Percentiles rank a stretch among this genome's conserved stretches.
These are phyloP conservation scores for Pulveroboletus ridleyi DNA, from an alignment of 1,284 basidiomycete species.

Conservation along the genomic window DNA sequence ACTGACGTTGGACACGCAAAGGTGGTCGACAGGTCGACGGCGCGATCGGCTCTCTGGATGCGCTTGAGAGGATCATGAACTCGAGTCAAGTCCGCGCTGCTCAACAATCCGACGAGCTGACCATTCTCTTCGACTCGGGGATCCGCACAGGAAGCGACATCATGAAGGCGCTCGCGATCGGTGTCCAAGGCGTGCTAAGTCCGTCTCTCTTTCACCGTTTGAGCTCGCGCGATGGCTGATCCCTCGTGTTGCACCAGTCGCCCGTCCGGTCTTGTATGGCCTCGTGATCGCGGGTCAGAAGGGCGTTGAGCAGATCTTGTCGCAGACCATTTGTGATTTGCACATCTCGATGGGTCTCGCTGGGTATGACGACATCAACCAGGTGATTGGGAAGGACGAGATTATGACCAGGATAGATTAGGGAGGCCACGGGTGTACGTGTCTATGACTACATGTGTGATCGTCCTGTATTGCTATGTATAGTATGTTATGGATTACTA, in stretches of 20 bases:
- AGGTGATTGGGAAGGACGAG: slow-evolving; percentile 53
- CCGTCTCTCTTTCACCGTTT: slow-evolving; percentile 36
- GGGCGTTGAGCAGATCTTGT: slow-evolving; percentile 73
- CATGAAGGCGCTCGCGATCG: slow-evolving; percentile 77
- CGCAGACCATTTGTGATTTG: slow-evolving; percentile 66
- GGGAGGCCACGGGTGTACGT: background rate
- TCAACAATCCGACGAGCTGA: slow-evolving; percentile 64
- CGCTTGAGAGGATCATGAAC: slow-evolving; percentile 67
- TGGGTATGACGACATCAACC: slow-evolving; percentile 52
- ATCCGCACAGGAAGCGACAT: slow-evolving; percentile 81
- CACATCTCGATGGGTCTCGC: slow-evolving; percentile 59
- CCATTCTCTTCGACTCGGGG: slow-evolving; percentile 84
- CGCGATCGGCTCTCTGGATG: slow-evolving; percentile 77
- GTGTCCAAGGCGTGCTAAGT: slow-evolving; percentile 72
- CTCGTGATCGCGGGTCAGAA: slow-evolving; percentile 65
- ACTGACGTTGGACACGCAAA: slow-evolving; percentile 30
- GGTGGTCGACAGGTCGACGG: slow-evolving; percentile 87
- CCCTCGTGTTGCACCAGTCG: slow-evolving; percentile 44
- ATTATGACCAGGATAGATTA: slow-evolving; percentile 29
- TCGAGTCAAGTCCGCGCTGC: slow-evolving; percentile 65
- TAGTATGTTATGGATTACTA: too few relatives aligned
- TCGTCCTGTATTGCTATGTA: too few relatives aligned
- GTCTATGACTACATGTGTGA: slow-evolving; percentile 24
- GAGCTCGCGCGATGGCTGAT: background rate
- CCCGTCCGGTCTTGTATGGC: slow-evolving; percentile 67